These are phyloP conservation scores for Kalaharituber pfeilii DNA, from an alignment of 2,329 filamentous ascomycete genomes.

Conservation along the genomic window DNA sequence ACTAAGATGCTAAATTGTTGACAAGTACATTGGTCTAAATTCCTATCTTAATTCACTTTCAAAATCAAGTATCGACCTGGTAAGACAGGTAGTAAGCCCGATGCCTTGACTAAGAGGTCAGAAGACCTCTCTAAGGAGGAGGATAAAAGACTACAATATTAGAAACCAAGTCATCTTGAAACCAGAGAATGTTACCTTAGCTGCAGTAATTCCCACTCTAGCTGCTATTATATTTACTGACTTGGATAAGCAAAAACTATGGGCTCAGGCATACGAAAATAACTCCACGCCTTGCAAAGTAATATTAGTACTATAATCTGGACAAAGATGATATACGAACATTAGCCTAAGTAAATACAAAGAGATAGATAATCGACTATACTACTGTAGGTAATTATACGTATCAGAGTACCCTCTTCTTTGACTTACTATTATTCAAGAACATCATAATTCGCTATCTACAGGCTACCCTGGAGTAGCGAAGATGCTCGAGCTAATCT, in stretches of 20 bases:
- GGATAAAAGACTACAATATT: background rate
- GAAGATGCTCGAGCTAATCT: background rate
- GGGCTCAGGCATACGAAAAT: background rate
- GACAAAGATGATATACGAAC: background rate
- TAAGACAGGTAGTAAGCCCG: background rate
- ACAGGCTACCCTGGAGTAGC: background rate
- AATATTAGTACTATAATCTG: background rate
- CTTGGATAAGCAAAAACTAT: slow-evolving; percentile 3
- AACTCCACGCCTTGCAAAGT: background rate
- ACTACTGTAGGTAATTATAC: background rate
- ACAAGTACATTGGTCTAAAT: slow-evolving; percentile 19
- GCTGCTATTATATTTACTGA: too few relatives aligned
- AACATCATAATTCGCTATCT: background rate
- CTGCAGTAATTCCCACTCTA: too few relatives aligned
- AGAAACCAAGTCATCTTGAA: background rate
- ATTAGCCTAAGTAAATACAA: background rate
- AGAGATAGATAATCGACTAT: background rate
- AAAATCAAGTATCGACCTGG: slow-evolving; percentile 11
- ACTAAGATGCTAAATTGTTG: slow-evolving; percentile 19
- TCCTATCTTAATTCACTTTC: slow-evolving; percentile 15
- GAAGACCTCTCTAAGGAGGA: slow-evolving; percentile 1
- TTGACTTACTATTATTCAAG: background rate
- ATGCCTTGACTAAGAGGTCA: slow-evolving; percentile 1
- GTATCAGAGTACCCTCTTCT: background rate
- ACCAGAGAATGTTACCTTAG: too few relatives aligned